A percentile compares a stretch with the other conserved stretches of the same genome.
These are phyloP conservation scores for Primulina tabacum DNA, from an alignment of 257 asterid genomes.

Conservation along the genomic window DNA sequence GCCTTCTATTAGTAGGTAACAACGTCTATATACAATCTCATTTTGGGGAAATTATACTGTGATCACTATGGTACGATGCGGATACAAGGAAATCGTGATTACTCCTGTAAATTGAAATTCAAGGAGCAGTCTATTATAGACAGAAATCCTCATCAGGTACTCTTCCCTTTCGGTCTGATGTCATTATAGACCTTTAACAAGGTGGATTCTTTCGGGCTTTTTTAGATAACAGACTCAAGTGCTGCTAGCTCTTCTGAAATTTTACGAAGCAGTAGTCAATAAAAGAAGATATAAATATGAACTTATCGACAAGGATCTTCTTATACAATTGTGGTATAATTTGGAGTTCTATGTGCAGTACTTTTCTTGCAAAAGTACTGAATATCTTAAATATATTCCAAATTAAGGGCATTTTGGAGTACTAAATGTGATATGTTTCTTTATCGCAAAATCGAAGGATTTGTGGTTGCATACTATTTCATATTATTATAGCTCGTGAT, in stretches of 20 bases:
- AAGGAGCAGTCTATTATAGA: conserved; percentile 98
- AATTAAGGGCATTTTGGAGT: background rate
- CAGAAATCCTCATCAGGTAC: conserved; percentile 97
- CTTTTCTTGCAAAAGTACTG: background rate
- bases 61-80: conserved; percentile 98
- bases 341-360: background rate
- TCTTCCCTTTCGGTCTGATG: conserved; percentile 16
- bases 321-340: background rate
- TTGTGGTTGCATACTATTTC: background rate
- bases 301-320: background rate
- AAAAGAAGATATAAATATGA: background rate
- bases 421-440: no score
- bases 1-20: conserved; percentile 59
- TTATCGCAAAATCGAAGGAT: background rate
- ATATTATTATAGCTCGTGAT: background rate
- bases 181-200: conserved; percentile 11
- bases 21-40: conserved; percentile 94
- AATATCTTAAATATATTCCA: background rate
- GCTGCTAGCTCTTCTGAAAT: background rate
- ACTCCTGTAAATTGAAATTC: conserved; percentile 89
- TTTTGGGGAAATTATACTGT: conserved; percentile 86
- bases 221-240: background rate
- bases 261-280: background rate
- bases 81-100: conserved; percentile 70
- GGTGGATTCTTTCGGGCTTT: background rate